phyloP scores from a whole-genome alignment of 2,329 filamentous ascomycete species.

The Aspergillus neoniger region DNA sequence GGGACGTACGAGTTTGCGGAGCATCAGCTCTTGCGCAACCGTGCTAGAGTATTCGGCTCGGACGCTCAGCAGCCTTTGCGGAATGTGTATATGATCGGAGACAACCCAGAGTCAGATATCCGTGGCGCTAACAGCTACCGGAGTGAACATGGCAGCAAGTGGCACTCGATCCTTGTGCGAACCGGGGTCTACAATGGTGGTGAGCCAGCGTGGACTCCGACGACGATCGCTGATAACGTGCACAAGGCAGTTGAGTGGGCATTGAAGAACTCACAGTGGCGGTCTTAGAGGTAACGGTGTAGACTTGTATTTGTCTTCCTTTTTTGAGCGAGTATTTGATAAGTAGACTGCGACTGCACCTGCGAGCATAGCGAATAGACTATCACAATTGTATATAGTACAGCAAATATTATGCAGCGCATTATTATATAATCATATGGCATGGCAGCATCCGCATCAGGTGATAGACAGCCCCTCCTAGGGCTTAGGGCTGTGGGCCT shows the following conservation, averaged over 20 bases:
- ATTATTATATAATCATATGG: neutral
- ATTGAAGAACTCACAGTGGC: slow-evolving; percentile 56
- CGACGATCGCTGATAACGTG: slow-evolving; percentile 71
- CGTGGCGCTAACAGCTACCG: slow-evolving; percentile 76
- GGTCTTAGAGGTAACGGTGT: neutral
- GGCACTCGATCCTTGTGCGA: slow-evolving; percentile 74
- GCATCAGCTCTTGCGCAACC: slow-evolving; percentile 65
- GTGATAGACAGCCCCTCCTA: slow-evolving; percentile 30
- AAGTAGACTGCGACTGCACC: neutral
- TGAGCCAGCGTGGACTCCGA: slow-evolving; percentile 63
- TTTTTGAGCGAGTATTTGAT: neutral
- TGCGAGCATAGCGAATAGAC: neutral
- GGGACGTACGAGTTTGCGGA: slow-evolving; percentile 85
- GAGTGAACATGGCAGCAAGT: slow-evolving; percentile 68
- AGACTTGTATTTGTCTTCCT: neutral
- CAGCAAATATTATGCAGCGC: neutral
- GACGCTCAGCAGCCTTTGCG: slow-evolving; percentile 54
- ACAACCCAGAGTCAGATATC: slow-evolving; percentile 89
- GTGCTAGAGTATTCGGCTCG: slow-evolving; percentile 51
- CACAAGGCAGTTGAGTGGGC: slow-evolving; percentile 76
- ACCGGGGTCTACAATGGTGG: slow-evolving; percentile 72
- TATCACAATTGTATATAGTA: neutral
- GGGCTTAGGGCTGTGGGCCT: slow-evolving; percentile 34
- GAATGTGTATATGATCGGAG: slow-evolving; percentile 91
- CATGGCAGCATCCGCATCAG: slow-evolving; percentile 8